A percentile compares a stretch with the other conserved stretches of the same genome.
phyloP scores from a whole-genome alignment of 306 rosid genomes.

The Rosa multiflora region DNA sequence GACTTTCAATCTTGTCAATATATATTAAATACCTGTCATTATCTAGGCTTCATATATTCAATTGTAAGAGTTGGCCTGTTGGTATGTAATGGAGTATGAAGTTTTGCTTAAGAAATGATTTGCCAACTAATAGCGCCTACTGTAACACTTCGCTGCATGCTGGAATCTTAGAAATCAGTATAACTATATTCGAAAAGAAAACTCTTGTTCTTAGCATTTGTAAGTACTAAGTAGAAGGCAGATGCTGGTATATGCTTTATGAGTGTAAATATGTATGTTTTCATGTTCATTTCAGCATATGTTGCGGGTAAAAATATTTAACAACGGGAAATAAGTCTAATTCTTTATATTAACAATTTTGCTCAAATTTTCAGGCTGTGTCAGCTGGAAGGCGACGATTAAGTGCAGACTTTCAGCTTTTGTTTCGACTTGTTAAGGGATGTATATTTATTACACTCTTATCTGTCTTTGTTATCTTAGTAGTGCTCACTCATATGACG shows the following conservation, averaged over 20 bases:
- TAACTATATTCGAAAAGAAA: background rate
- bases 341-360: background rate
- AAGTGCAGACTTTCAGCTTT: slow-evolving; percentile 82
- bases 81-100: background rate
- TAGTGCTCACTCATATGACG: slow-evolving; percentile 65
- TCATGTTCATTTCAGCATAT: background rate
- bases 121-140: too few relatives aligned
- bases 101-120: background rate
- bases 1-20: background rate
- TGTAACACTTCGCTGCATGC: background rate
- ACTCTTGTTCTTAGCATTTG: background rate
- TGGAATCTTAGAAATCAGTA: background rate
- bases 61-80: background rate
- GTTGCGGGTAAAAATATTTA: too few relatives aligned
- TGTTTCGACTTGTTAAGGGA: slow-evolving; percentile 72
- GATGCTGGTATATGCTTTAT: background rate
- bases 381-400: slow-evolving; percentile 83
- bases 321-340: background rate
- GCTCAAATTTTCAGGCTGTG: slow-evolving; percentile 49
- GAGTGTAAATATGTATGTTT: too few relatives aligned
- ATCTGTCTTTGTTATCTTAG: slow-evolving; percentile 53
- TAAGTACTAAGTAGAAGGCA: background rate
- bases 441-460: slow-evolving; percentile 57
- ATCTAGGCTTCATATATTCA: background rate
- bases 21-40: background rate